Conservation (phyloP, 192 early-diverging fungal genomes). For the Fimicolochytrium jonesii region DNA sequence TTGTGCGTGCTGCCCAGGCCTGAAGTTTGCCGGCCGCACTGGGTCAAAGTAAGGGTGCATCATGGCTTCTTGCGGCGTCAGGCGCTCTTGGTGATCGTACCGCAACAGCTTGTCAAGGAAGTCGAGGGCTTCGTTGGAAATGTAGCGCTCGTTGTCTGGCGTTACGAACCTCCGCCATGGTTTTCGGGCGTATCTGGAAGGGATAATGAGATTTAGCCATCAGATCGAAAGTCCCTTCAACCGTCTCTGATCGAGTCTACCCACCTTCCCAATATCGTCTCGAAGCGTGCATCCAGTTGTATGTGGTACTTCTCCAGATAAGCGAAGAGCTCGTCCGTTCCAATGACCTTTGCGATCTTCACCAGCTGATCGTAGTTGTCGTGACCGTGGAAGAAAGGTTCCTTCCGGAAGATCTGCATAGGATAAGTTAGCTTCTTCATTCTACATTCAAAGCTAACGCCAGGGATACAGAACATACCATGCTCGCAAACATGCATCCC, state of each 20-base stretch:
- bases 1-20: conserved; percentile 3
- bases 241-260: neutral
- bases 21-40: conserved; percentile 24
- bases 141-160: conserved; percentile 78
- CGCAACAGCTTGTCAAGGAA: conserved; percentile 85
- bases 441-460: too few relatives aligned
- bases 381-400: conserved; percentile 98
- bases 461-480: conserved; percentile 54
- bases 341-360: conserved; percentile 96
- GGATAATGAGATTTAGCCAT: neutral
- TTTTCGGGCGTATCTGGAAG: conserved; percentile 73
- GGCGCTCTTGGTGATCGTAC: conserved; percentile 90
- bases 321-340: conserved; percentile 88
- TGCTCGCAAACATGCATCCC: conserved; percentile 99
- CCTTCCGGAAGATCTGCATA: conserved; percentile 91
- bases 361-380: conserved; percentile 99
- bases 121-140: conserved; percentile 77
- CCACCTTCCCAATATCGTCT: conserved; percentile 86
- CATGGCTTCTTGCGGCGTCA: conserved; percentile 87
- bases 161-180: conserved; percentile 85
- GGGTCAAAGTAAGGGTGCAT: conserved; percentile 80
- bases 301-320: conserved; percentile 97
- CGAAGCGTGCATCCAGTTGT: conserved; percentile 82
- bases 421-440: too few relatives aligned
- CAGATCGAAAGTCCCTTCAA: too few relatives aligned